Evolutionary conservation across 2,329 filamentous ascomycete species (phyloP), one percentile per base, ranked within the genome.

Genomic region (Aspergillus arachidicola): DNA sequence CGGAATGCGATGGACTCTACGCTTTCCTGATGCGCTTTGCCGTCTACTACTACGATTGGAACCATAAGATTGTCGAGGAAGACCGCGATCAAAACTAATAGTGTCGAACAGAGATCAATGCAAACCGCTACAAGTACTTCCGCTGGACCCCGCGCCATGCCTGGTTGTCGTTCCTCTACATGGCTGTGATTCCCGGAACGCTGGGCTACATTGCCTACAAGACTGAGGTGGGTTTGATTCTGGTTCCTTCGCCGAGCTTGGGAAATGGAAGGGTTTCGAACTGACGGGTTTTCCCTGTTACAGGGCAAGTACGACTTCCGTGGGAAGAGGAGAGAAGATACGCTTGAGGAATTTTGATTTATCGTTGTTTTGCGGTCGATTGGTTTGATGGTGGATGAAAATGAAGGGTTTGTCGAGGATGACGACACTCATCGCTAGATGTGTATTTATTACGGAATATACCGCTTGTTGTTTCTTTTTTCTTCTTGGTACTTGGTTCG

Each of bases 91-190:
- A 26, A 41, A 12, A 48, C 23, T 45, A 21, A 53, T 38, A 45
- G 50, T 28, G 12, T 57, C 38, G 45, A 43, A 60, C 57, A 97
- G 94, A 91, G 78, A 91, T 97, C 88, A 87, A 86, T 74, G 84
- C 86, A 74, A 93, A 92, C 83, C 91, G 95, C 69, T 90, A 94
- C 87, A 93, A 93, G 82, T 97, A 92, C 87, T 99, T 98, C 87
- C 87, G 93, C 79, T 98, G 93, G 92, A 98, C 91, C 41, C 86
- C 88, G 58, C 86, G 91, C 74, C 96, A 93, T 53, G 93, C 92
- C 34, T 88, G 87, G 82, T 80, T 97, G 73, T 89, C 90, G 5
- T 87, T 97, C 76, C 83, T 90, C 68, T 97, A 94, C 79, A 86
- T 91, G 63, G 82, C 89, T 38, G 82, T 89, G 59, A 86, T 97